phyloP scores from a whole-genome alignment of 768 basidiomycete species.

The Tricholoma bakamatsutake region DNA sequence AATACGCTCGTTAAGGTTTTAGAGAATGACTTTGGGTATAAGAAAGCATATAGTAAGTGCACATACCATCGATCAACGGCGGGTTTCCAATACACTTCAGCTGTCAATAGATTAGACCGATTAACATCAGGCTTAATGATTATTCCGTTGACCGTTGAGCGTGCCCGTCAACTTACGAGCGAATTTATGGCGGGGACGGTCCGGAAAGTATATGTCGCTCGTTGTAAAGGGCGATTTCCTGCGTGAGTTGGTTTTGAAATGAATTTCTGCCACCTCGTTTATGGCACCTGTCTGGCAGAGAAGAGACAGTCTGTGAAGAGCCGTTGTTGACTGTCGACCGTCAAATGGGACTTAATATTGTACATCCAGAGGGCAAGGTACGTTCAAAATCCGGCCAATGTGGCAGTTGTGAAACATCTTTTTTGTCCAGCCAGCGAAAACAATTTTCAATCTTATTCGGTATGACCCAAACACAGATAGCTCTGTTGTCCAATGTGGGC shows the following conservation, averaged over 20 bases:
- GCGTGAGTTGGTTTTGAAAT: constrained; percentile 43
- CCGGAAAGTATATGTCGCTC: constrained; percentile 88
- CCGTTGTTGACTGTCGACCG: constrained; percentile 89
- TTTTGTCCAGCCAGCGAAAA: constrained; percentile 69
- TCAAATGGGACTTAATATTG: constrained; percentile 95
- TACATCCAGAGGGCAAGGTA: constrained; percentile 94
- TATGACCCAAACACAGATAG: constrained; percentile 80
- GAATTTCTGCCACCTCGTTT: not conserved
- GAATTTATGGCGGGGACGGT: constrained; percentile 83
- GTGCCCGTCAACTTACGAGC: constrained; percentile 63
- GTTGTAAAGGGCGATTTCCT: constrained; percentile 83
- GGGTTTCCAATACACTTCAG: constrained; percentile 35
- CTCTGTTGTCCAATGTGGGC: constrained; percentile 80
- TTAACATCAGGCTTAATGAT: constrained; percentile 96
- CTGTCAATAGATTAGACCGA: constrained; percentile 90
- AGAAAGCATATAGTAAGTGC: constrained; percentile 76
- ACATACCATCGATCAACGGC: not conserved
- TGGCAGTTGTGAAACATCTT: not conserved
- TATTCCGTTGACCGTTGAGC: constrained; percentile 64
- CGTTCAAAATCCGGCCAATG: constrained; percentile 4
- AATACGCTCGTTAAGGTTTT: constrained; percentile 88
- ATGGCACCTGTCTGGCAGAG: constrained; percentile 35
- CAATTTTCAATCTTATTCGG: constrained; percentile 75
- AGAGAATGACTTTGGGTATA: constrained; percentile 74
- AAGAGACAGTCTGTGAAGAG: constrained; percentile 77